A percentile compares a stretch with the other conserved stretches of the same genome.
These are phyloP conservation scores for Colletotrichum musae DNA, from an alignment of 2,329 filamentous ascomycete species.

Conservation along the genomic window DNA sequence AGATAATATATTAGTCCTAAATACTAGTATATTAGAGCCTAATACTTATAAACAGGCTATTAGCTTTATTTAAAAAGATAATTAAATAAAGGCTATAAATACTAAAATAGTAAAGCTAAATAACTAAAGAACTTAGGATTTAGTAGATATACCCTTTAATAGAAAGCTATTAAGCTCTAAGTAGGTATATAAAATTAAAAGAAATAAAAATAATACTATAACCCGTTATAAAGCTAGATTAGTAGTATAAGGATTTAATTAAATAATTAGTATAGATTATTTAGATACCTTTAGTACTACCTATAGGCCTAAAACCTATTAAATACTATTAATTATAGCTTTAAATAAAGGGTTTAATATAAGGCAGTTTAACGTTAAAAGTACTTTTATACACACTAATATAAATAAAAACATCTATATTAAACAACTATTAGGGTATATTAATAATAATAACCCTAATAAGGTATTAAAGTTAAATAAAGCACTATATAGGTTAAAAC, in stretches of 20 bases:
- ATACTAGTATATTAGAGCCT: background rate
- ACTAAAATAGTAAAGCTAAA: background rate
- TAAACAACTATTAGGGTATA: background rate
- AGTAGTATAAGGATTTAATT: background rate
- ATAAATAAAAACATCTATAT: slow-evolving; percentile 8
- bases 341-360: slow-evolving; percentile 3
- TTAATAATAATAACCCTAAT: background rate
- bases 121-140: background rate
- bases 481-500: no score
- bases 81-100: background rate
- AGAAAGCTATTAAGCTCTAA: background rate
- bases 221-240: background rate
- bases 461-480: background rate
- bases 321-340: background rate
- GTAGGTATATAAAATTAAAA: slow-evolving; percentile 1
- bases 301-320: background rate
- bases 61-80: background rate
- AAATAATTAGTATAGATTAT: slow-evolving; percentile 3
- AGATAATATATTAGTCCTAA: background rate
- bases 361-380: background rate
- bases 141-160: background rate
- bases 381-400: background rate
- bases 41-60: background rate
- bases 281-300: slow-evolving; percentile 6
- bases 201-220: background rate